Evolutionary conservation across 371 early-diverging fungal genomes (phyloP).

Genomic region (Nematocida displodere): DNA sequence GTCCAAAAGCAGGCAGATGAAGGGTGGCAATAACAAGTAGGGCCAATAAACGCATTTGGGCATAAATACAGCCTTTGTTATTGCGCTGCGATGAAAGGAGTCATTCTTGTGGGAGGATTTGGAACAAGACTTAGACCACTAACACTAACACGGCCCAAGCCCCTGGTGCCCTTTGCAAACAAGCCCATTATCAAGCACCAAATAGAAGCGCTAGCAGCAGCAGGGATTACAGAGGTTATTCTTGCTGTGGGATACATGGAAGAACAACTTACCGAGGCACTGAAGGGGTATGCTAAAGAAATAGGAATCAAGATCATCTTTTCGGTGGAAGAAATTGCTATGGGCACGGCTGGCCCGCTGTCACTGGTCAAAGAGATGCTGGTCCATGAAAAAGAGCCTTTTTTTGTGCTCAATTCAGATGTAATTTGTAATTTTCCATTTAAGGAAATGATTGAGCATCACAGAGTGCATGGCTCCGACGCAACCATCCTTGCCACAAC

Average conservation of each 20-base stretch:
- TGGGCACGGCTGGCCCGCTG: conserved; percentile 95
- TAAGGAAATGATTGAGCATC: conserved; percentile 75
- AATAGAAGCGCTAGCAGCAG: conserved; percentile 87
- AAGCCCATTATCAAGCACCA: conserved; percentile 96
- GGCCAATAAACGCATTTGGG: no score
- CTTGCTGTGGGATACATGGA: conserved; percentile 88
- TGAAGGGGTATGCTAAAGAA: conserved; percentile 72
- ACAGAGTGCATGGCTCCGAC: conserved; percentile 59
- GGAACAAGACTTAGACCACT: conserved; percentile 95
- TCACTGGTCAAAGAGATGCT: conserved; percentile 82
- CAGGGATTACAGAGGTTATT: conserved; percentile 89
- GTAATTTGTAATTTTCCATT: conserved; percentile 95
- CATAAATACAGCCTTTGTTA: conserved; percentile 2
- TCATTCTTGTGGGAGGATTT: conserved; percentile 96
- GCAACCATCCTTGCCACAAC: conserved; percentile 72
- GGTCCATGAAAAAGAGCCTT: conserved; percentile 72
- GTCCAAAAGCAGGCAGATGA: no score
- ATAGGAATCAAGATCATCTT: conserved; percentile 84
- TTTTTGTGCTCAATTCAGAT: conserved; percentile 97
- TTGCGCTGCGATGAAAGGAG: conserved; percentile 69
- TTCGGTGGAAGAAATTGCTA: conserved; percentile 85
- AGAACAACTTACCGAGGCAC: conserved; percentile 75
- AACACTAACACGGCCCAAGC: conserved; percentile 92
- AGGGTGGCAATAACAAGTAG: no score
- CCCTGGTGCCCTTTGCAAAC: conserved; percentile 94